phyloP scores from a whole-genome alignment of 139 green algal species.

The Closterium sp. region DNA sequence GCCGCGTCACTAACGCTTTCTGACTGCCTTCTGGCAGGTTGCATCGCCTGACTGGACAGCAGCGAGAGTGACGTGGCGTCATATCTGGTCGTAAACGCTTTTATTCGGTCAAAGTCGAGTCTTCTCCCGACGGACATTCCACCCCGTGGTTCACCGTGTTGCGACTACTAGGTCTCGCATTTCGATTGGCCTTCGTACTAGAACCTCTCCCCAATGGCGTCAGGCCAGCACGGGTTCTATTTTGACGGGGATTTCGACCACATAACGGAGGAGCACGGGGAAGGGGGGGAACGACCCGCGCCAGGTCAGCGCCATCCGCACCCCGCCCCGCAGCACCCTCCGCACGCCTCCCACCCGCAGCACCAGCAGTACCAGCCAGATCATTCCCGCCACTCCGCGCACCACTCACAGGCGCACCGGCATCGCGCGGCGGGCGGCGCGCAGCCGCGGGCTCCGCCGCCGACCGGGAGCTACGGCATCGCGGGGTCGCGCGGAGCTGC shows the following conservation, averaged over 20 bases:
- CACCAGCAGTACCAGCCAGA: background rate
- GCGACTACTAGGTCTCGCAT: too few species aligned
- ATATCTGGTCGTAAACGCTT: too few species aligned
- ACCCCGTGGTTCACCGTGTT: too few species aligned
- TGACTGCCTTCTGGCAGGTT: too few species aligned
- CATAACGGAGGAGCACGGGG: background rate
- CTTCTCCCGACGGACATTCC: too few species aligned
- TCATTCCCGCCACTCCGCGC: background rate
- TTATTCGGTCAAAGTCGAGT: too few species aligned
- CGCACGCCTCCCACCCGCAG: background rate
- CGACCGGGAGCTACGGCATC: background rate
- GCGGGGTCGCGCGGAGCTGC: background rate
- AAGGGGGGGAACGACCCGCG: background rate
- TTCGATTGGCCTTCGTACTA: too few species aligned
- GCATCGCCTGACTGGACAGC: too few species aligned
- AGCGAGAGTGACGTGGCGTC: too few species aligned
- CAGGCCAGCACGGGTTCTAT: background rate
- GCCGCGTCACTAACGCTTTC: too few species aligned
- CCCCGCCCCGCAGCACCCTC: background rate
- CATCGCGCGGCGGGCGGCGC: too few species aligned
- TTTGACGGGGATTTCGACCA: background rate
- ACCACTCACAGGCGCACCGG: background rate
- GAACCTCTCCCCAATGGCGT: background rate
- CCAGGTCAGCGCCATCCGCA: background rate
- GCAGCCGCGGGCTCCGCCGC: background rate